phyloP scores from a whole-genome alignment of 139 green algal genomes.

The Picochlorum sp. region DNA sequence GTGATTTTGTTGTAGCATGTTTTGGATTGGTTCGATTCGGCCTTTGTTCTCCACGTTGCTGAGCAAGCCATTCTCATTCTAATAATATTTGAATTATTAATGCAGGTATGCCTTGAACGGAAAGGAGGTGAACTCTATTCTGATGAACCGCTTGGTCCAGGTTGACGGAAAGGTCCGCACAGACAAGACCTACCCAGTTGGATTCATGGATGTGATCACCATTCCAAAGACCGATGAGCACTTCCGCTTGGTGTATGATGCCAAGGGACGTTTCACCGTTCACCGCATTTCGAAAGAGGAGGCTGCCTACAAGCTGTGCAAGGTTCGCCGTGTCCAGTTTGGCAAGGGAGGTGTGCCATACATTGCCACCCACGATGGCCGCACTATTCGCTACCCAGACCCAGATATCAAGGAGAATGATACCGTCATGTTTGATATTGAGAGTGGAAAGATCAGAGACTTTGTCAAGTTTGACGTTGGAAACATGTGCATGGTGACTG shows the following conservation, averaged over 20 bases:
- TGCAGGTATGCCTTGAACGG: conserved; percentile 94
- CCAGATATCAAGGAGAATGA: conserved; percentile 92
- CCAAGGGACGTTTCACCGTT: conserved; percentile 96
- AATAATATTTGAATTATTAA: background rate
- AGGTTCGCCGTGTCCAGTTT: conserved; percentile 61
- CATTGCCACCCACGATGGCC: conserved; percentile 90
- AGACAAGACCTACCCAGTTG: conserved; percentile 89
- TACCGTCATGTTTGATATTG: conserved; percentile 95
- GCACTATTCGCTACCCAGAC: conserved; percentile 98
- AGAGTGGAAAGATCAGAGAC: conserved; percentile 91
- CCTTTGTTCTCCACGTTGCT: too few relatives aligned
- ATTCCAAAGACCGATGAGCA: conserved; percentile 93
- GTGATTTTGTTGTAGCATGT: background rate
- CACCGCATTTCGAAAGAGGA: conserved; percentile 95
- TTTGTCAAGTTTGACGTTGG: conserved; percentile 96
- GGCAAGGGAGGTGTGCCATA: conserved; percentile 91
- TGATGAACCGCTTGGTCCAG: conserved; percentile 95
- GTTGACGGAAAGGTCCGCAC: conserved; percentile 97
- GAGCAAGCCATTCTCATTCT: too few relatives aligned
- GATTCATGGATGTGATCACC: conserved; percentile 97
- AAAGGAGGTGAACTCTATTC: conserved; percentile 90
- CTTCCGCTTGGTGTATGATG: conserved; percentile 91
- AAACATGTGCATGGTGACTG: conserved; percentile 88
- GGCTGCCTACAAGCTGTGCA: conserved; percentile 97
- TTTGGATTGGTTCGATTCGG: too few relatives aligned